phyloP scores from a whole-genome alignment of 2,329 filamentous ascomycete genomes.

The Diaporthe sp. region DNA sequence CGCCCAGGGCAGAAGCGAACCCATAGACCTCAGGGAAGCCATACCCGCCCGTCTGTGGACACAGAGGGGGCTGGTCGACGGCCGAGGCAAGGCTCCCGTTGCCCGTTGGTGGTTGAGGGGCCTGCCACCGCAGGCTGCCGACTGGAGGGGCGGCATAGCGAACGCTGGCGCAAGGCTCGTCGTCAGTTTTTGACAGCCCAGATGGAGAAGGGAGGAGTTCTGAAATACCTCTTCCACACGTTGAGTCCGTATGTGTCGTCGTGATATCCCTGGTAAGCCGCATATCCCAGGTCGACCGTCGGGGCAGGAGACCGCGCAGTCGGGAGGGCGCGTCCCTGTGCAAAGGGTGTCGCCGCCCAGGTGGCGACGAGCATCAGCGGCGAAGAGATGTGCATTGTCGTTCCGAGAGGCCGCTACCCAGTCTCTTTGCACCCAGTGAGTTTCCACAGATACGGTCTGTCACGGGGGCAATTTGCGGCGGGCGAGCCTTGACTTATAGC shows the following conservation, averaged over 20 bases:
- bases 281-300: conserved; percentile 20
- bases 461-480: not conserved
- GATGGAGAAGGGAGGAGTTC: not conserved
- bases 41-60: conserved; percentile 49
- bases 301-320: not conserved
- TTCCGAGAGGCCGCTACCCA: not conserved
- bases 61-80: conserved; percentile 48
- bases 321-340: not conserved
- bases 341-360: not conserved
- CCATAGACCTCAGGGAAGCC: conserved; percentile 47
- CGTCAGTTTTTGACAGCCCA: not conserved
- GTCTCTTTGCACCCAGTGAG: not conserved
- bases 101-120: conserved; percentile 45
- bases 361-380: conserved; percentile 16
- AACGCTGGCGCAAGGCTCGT: conserved; percentile 41
- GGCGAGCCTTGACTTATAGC: not conserved
- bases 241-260: conserved; percentile 12
- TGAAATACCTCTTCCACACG: not conserved
- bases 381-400: not conserved
- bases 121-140: conserved; percentile 48
- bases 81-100: conserved; percentile 43
- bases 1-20: conserved; percentile 47
- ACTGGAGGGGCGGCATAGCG: conserved; percentile 49
- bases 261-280: conserved; percentile 12
- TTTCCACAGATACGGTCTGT: not conserved